These are phyloP conservation scores for Ministeria vibrans DNA, from an alignment of 78 protist genomes.

Conservation along the genomic window DNA sequence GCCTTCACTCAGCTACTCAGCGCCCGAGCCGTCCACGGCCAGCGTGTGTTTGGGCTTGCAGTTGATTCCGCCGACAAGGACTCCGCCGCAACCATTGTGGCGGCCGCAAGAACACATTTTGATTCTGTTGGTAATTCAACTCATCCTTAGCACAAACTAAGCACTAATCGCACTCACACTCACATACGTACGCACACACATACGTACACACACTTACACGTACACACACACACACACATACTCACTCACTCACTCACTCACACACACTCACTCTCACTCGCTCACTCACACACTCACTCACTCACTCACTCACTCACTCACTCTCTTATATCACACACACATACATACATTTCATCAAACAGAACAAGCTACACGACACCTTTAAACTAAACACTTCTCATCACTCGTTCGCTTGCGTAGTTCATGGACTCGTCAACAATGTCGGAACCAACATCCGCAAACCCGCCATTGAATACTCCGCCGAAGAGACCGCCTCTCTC, in stretches of 20 bases:
- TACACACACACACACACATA: too few species aligned
- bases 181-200: too few species aligned
- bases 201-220: too few species aligned
- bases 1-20: not conserved
- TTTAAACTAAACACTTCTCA: too few species aligned
- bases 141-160: not conserved
- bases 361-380: not conserved
- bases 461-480: conserved; percentile 3
- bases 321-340: not conserved
- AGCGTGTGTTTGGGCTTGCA: too few species aligned
- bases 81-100: not conserved
- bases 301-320: not conserved
- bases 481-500: not conserved
- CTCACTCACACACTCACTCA: not conserved
- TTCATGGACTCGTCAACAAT: conserved; percentile 30
- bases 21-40: not conserved
- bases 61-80: too few species aligned
- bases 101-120: not conserved
- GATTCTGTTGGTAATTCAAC: not conserved
- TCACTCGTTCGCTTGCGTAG: too few species aligned
- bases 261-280: not conserved
- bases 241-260: too few species aligned
- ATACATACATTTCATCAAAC: not conserved
- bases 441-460: conserved; percentile 35
- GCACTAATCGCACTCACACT: too few species aligned